These are phyloP conservation scores for Fusarium drepaniforme DNA, from an alignment of 2,329 filamentous ascomycete genomes.

Conservation along the genomic window DNA sequence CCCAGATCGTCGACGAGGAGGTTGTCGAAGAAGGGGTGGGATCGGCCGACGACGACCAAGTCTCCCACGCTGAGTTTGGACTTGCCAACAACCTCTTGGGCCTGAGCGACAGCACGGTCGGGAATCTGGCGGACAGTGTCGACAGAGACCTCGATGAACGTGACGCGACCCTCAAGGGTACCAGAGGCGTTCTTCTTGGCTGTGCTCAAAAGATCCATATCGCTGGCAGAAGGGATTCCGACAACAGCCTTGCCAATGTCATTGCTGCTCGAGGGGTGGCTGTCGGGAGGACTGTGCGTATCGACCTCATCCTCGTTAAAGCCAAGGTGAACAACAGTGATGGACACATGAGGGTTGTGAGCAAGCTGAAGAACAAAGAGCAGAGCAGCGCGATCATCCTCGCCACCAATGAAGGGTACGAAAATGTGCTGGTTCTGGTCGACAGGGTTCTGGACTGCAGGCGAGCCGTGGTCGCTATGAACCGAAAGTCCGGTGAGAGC, in stretches of 20 bases:
- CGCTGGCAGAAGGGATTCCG: constrained; percentile 30
- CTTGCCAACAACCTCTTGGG: constrained; percentile 38
- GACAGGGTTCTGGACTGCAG: constrained; percentile 63
- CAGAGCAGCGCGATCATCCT: constrained; percentile 84
- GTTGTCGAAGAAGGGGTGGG: constrained; percentile 29
- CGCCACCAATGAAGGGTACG: constrained; percentile 86
- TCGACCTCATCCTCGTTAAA: constrained; percentile 38
- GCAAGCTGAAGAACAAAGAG: constrained; percentile 87
- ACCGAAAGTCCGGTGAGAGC: constrained; percentile 38
- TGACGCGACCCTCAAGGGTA: constrained; percentile 36
- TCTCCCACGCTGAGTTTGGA: constrained; percentile 41
- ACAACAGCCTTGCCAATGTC: constrained; percentile 19
- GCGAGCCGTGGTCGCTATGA: constrained; percentile 62
- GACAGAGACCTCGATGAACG: constrained; percentile 37
- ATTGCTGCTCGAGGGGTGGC: constrained; percentile 20
- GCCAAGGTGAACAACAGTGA: constrained; percentile 72
- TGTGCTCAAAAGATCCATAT: constrained; percentile 46
- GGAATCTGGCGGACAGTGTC: constrained; percentile 42
- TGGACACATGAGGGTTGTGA: constrained; percentile 82
- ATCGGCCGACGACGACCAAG: constrained; percentile 43
- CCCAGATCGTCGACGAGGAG: constrained; percentile 35
- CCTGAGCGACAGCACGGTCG: constrained; percentile 39
- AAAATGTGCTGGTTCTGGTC: constrained; percentile 87
- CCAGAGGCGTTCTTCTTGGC: constrained; percentile 33
- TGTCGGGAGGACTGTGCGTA: background rate